Percentiles rank a stretch among this genome's conserved stretches.
phyloP scores from a whole-genome alignment of 2,329 filamentous ascomycete species.

The Sarocladium strictum region DNA sequence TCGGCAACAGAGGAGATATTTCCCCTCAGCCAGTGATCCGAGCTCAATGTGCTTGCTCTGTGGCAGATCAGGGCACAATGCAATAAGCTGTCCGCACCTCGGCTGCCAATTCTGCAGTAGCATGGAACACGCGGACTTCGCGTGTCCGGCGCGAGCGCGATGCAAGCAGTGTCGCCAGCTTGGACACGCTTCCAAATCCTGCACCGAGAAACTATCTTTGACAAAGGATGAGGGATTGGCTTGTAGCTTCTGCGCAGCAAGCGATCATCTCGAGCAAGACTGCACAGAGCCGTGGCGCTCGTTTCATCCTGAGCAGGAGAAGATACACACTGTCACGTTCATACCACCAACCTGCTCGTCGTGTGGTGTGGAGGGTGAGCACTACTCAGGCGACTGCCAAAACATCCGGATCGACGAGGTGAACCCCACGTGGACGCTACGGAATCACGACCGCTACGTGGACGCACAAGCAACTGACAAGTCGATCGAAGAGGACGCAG shows the following conservation, averaged over 20 bases:
- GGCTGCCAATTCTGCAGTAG: conserved; percentile 43
- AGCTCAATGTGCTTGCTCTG: conserved; percentile 46
- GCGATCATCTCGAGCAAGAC: conserved; percentile 50
- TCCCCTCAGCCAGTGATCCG: conserved; percentile 40
- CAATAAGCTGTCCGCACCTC: conserved; percentile 36
- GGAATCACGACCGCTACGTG: conserved; percentile 43
- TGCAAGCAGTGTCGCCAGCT: conserved; percentile 57
- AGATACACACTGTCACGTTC: conserved; percentile 40
- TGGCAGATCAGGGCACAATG: conserved; percentile 40
- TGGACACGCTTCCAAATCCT: conserved; percentile 49
- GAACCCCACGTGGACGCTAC: conserved; percentile 46
- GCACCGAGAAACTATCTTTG: conserved; percentile 49
- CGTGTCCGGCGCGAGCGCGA: conserved; percentile 44
- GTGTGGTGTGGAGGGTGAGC: conserved; percentile 44
- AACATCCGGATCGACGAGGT: conserved; percentile 15
- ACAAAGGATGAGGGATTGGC: conserved; percentile 47
- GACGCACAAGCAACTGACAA: conserved; percentile 35
- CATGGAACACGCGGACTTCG: conserved; percentile 39
- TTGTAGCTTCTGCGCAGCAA: conserved; percentile 55
- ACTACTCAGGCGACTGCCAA: conserved; percentile 53
- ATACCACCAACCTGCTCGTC: conserved; percentile 49
- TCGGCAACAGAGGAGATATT: conserved; percentile 30
- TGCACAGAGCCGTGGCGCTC: conserved; percentile 59
- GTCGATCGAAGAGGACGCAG: conserved; percentile 29
- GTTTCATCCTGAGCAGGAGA: conserved; percentile 35